phyloP scores from a whole-genome alignment of 1,139 yeast genomes.

The Diutina siamensis region DNA sequence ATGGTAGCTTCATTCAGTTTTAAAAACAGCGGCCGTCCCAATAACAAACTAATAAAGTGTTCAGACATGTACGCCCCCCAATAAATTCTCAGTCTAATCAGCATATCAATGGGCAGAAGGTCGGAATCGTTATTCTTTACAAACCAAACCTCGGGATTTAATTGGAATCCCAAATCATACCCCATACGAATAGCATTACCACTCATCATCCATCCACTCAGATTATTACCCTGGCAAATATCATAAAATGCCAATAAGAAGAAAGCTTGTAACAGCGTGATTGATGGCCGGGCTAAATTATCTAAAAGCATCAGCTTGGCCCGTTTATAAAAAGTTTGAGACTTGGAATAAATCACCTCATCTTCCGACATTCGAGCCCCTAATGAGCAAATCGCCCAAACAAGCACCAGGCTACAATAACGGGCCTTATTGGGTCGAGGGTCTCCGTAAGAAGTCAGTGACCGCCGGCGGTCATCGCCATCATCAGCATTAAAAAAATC shows the following conservation, averaged over 20 bases:
- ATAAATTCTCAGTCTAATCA: constrained; percentile 47
- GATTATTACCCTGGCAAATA: constrained; percentile 42
- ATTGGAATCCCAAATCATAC: constrained; percentile 51
- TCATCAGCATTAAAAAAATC: constrained; percentile 33
- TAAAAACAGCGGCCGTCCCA: constrained; percentile 49
- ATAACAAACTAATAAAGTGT: constrained; percentile 45
- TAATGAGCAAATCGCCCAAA: constrained; percentile 43
- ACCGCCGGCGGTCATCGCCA: background rate
- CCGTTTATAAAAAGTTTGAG: constrained; percentile 32
- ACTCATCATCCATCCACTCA: constrained; percentile 50
- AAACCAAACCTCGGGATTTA: constrained; percentile 52
- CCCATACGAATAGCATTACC: constrained; percentile 59
- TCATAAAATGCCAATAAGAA: constrained; percentile 44
- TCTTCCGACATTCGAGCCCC: constrained; percentile 41
- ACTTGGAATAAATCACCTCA: constrained; percentile 25
- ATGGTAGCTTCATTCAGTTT: constrained; percentile 49
- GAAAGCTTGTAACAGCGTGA: constrained; percentile 38
- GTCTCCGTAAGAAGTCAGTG: background rate
- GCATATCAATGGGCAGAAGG: constrained; percentile 30
- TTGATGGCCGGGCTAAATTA: constrained; percentile 28
- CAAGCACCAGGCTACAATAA: constrained; percentile 41
- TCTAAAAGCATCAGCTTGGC: constrained; percentile 33
- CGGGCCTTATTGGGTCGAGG: constrained; percentile 26
- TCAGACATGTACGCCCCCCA: constrained; percentile 64
- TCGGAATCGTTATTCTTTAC: constrained; percentile 18